A percentile compares a stretch with the other conserved stretches of the same genome.
Evolutionary conservation across 2,329 filamentous ascomycete species (phyloP).

Genomic region (Magnaporthiopsis poae): DNA sequence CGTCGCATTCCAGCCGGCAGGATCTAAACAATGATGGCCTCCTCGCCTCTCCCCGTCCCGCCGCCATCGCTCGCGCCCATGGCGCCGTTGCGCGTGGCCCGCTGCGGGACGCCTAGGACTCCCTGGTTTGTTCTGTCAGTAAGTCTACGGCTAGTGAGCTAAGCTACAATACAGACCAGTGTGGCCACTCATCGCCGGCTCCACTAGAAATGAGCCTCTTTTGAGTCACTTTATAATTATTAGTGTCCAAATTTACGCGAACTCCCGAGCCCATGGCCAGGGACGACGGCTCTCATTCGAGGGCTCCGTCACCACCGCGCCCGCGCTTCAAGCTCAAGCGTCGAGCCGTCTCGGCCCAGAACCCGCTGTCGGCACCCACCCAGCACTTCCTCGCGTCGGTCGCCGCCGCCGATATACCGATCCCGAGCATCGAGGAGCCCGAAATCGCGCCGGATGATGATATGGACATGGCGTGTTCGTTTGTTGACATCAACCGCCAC

Average conservation of each 20-base stretch:
- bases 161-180: too few relatives aligned
- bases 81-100: background rate
- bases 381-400: slow-evolving; percentile 59
- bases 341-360: slow-evolving; percentile 34
- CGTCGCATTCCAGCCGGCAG: slow-evolving; percentile 3
- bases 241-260: too few relatives aligned
- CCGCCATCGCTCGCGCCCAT: background rate
- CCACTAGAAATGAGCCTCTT: too few relatives aligned
- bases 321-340: slow-evolving; percentile 46
- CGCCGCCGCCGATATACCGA: slow-evolving; percentile 52
- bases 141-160: too few relatives aligned
- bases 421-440: slow-evolving; percentile 55
- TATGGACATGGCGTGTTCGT: background rate
- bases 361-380: slow-evolving; percentile 42
- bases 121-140: too few relatives aligned
- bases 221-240: too few relatives aligned
- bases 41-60: background rate
- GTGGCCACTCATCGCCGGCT: too few relatives aligned
- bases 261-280: slow-evolving; percentile 9
- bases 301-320: slow-evolving; percentile 40
- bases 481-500: background rate
- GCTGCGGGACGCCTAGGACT: slow-evolving; percentile 2
- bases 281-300: slow-evolving; percentile 11
- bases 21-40: slow-evolving; percentile 2
- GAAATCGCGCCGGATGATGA: slow-evolving; percentile 25